Base-by-base conservation (phyloP, 1,139 yeast genomes). In the Hansenula sp. region DNA sequence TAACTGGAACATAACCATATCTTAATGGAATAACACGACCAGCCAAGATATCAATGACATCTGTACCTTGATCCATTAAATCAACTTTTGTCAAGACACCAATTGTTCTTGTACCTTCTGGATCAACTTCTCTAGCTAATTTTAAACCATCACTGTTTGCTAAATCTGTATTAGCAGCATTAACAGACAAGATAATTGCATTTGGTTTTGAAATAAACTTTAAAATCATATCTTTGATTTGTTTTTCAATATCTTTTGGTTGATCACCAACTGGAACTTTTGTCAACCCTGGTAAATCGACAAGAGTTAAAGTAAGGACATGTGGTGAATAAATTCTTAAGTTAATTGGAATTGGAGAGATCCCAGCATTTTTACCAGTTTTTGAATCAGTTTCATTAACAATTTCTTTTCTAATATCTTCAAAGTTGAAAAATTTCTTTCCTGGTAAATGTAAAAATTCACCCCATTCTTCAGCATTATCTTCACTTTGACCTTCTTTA, bases 221-320 rank as follows among this genome's bases (percentile, higher is more conserved):
- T 75, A 92, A 73, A 44, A 92, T 73, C 97, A 92, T 92, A 49
- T 90, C 96, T 60, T 86, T 82, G 55, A 92, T 94, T 65, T 87
- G 96, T 50, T 78, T 82, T 70, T 92, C 99, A 51, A 92, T 92
- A 64, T 92, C 98, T 61, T 85, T 87, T 41, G 99, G 99, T 66
- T 92, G 99, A 64, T 92, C 98, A 36, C 99, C 99, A 38, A 92
- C 97, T n/a, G 99, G 98, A 32, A 94, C 98, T 65, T 92, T 92
- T 25, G 99, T 92, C 59, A 94, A 75, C 47, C 99, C 99, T 13
- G 99, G 99, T 55, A 92, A 75, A 71, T 92, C 99, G 33, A 92
- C 98, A 58, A 92, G 76, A 3, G 99, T 94, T 64, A 92, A 77
- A 13, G 97, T 92, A 58, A 92, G 73, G 39, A 92, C 98, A 60